Conservation (phyloP, 1,139 yeast genomes). For the Suhomyces panamericanus region DNA sequence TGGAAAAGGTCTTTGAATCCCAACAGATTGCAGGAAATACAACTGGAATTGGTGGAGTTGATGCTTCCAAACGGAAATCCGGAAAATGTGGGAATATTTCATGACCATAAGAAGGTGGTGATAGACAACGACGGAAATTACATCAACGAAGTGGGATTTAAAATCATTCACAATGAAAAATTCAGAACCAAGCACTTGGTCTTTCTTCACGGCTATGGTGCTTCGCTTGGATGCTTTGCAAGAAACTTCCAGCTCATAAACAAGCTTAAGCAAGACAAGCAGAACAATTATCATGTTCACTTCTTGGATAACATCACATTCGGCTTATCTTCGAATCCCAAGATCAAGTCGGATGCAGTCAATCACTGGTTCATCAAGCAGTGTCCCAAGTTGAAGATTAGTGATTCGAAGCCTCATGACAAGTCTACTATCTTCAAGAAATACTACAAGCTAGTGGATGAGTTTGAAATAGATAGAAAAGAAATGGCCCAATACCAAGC, state of each 20-base stretch:
- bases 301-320: constrained; percentile 84
- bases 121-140: constrained; percentile 31
- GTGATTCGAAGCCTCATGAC: constrained; percentile 33
- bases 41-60: constrained; percentile 36
- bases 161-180: constrained; percentile 19
- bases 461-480: constrained; percentile 29
- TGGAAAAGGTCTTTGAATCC: constrained; percentile 38
- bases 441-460: constrained; percentile 44
- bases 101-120: constrained; percentile 22
- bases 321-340: constrained; percentile 75
- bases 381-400: constrained; percentile 31
- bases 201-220: constrained; percentile 89
- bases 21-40: constrained; percentile 30
- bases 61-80: constrained; percentile 30
- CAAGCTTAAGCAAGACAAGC: constrained; percentile 34
- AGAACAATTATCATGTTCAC: constrained; percentile 54
- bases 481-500: constrained; percentile 32
- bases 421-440: constrained; percentile 36
- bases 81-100: constrained; percentile 26
- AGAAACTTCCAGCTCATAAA: constrained; percentile 61
- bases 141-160: constrained; percentile 35
- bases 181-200: constrained; percentile 47
- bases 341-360: constrained; percentile 45
- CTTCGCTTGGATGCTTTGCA: constrained; percentile 83
- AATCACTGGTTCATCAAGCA: constrained; percentile 30